These are phyloP conservation scores for Ganoderma boninense DNA, from an alignment of 1,284 basidiomycete genomes.

Conservation along the genomic window DNA sequence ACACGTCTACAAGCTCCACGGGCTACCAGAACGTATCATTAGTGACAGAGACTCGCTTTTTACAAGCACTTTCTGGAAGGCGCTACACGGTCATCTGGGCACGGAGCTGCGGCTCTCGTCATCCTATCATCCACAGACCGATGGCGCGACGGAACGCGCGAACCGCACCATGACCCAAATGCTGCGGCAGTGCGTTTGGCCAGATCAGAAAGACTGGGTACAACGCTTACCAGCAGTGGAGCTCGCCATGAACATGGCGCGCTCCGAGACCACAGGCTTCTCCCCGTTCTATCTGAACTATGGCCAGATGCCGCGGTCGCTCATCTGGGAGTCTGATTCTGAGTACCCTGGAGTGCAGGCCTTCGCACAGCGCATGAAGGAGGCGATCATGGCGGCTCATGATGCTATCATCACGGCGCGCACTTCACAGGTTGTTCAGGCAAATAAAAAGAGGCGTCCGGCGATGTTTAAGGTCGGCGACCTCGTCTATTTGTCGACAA, in stretches of 20 bases:
- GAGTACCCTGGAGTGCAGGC: constrained; percentile 20
- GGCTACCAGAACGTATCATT: neutral
- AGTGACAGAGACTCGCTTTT: neutral
- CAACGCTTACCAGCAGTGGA: neutral
- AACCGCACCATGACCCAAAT: neutral
- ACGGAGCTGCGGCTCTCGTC: neutral
- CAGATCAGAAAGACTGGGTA: neutral
- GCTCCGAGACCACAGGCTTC: constrained; percentile 42
- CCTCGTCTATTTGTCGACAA: neutral
- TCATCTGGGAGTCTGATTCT: constrained; percentile 6
- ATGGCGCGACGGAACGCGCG: neutral
- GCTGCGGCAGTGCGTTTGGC: neutral
- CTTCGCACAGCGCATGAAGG: neutral
- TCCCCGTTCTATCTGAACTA: constrained; percentile 39
- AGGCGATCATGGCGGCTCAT: neutral
- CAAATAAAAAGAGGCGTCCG: neutral
- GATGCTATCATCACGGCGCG: neutral
- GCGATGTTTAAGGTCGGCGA: neutral
- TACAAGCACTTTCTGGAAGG: neutral
- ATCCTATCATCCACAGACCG: neutral
- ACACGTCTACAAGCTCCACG: constrained; percentile 6
- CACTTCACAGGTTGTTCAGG: neutral
- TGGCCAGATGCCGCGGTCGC: constrained; percentile 20
- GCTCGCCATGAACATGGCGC: constrained; percentile 21
- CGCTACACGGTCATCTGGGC: neutral